Conservation (phyloP, 352 stramenopile genomes). For the Phytophthora podocarpi region DNA sequence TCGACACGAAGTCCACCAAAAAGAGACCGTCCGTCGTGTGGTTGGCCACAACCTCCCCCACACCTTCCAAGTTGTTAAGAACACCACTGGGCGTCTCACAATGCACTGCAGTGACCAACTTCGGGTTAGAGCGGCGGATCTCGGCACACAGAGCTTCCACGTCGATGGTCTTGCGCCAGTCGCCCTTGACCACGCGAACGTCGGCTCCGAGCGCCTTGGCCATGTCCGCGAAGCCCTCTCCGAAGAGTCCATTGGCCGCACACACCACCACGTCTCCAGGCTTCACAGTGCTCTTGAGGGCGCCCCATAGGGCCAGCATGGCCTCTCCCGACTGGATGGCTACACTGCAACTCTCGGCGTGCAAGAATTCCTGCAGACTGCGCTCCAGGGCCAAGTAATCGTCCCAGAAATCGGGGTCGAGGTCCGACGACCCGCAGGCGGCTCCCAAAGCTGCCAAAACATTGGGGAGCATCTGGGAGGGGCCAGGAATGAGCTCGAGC, state of each 20-base stretch:
- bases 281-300: constrained; percentile 49
- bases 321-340: constrained; percentile 64
- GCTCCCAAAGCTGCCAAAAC: constrained; percentile 40
- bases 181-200: constrained; percentile 42
- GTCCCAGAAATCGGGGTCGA: constrained; percentile 57
- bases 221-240: constrained; percentile 57
- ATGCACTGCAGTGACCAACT: constrained; percentile 59
- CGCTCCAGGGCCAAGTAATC: constrained; percentile 55
- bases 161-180: constrained; percentile 51
- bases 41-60: constrained; percentile 44
- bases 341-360: constrained; percentile 39
- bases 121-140: constrained; percentile 49
- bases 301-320: constrained; percentile 61
- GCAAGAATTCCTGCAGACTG: constrained; percentile 39
- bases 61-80: constrained; percentile 45
- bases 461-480: constrained; percentile 44
- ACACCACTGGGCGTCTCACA: constrained; percentile 59
- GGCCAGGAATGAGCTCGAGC: constrained; percentile 46
- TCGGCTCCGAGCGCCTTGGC: constrained; percentile 43
- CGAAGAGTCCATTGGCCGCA: constrained; percentile 53
- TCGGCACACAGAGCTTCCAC: constrained; percentile 35
- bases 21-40: constrained; percentile 59
- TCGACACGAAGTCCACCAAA: constrained; percentile 65
- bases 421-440: constrained; percentile 48
- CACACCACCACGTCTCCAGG: constrained; percentile 53